Evolutionary conservation across 2,329 filamentous ascomycete species (phyloP).

Genomic region (Fusarium sublunatum): DNA sequence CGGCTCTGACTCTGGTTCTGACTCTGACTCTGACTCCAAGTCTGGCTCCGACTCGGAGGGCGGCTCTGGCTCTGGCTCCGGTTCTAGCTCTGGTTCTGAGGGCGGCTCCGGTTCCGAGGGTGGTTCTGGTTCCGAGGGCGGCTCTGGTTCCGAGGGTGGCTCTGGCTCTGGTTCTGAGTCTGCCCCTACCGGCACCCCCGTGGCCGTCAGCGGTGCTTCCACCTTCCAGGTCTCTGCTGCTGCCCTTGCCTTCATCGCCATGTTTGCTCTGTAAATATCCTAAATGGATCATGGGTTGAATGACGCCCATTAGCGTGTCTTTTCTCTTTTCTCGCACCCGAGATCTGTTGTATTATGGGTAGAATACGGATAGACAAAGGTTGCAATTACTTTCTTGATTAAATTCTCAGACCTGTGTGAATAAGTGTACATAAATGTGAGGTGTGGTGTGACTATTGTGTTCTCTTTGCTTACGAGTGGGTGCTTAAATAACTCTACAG

Average conservation of each 20-base stretch:
- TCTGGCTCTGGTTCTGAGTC: constrained; percentile 26
- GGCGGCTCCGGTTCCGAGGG: constrained; percentile 22
- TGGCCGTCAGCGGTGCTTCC: constrained; percentile 32
- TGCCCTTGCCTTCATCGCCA: constrained; percentile 37
- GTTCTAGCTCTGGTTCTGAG: constrained; percentile 18
- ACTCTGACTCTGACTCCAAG: constrained; percentile 27
- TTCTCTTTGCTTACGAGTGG: too few relatives aligned
- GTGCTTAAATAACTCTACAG: too few relatives aligned
- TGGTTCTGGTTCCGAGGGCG: constrained; percentile 1
- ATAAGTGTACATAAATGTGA: too few relatives aligned
- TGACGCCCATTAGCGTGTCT: constrained; percentile 44
- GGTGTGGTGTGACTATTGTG: background rate
- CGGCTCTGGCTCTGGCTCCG: constrained; percentile 25
- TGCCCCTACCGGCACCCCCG: constrained; percentile 36
- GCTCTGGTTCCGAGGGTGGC: constrained; percentile 28
- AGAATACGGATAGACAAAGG: constrained; percentile 47
- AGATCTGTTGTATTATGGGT: constrained; percentile 47
- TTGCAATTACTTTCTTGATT: constrained; percentile 31
- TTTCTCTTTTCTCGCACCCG: constrained; percentile 39
- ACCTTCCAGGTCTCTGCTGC: constrained; percentile 33
- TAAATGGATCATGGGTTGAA: constrained; percentile 42
- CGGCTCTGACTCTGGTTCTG: too few relatives aligned
- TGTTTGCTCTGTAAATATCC: constrained; percentile 43
- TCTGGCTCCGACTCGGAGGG: constrained; percentile 22
- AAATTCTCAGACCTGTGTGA: too few relatives aligned